A percentile compares a stretch with the other conserved stretches of the same genome.
phyloP scores from a whole-genome alignment of 345 rosid genomes.

The Hypericum perforatum region DNA sequence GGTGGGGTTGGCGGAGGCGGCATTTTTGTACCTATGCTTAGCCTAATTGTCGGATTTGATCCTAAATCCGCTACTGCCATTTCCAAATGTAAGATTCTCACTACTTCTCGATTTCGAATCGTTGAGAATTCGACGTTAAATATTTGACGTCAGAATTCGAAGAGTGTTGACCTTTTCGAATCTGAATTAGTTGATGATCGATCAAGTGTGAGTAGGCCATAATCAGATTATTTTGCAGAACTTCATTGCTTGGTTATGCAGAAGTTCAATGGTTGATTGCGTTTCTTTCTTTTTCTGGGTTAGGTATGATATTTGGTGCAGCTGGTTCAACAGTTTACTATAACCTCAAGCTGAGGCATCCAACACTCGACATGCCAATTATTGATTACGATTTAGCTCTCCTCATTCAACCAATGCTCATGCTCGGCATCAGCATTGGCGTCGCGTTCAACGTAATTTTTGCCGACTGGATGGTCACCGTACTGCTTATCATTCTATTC shows the following conservation, averaged over 20 bases:
- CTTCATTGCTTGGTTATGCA: background rate
- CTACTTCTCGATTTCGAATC: background rate
- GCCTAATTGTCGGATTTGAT: slow-evolving; percentile 38
- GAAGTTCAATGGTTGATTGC: too few relatives aligned
- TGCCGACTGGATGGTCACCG: slow-evolving; percentile 57
- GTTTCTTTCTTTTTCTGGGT: background rate
- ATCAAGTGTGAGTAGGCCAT: too few relatives aligned
- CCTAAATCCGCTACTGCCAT: slow-evolving; percentile 44
- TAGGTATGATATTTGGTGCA: slow-evolving; percentile 55
- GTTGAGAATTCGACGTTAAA: too few relatives aligned
- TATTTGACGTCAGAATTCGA: too few relatives aligned
- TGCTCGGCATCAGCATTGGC: slow-evolving; percentile 50
- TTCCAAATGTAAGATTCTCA: slow-evolving; percentile 36
- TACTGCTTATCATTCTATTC: slow-evolving; percentile 43
- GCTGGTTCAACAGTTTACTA: slow-evolving; percentile 45
- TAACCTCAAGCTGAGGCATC: slow-evolving; percentile 42
- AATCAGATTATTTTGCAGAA: too few relatives aligned
- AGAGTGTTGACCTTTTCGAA: too few relatives aligned
- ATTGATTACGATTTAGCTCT: slow-evolving; percentile 48
- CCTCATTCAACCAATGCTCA: slow-evolving; percentile 51
- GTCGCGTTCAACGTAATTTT: slow-evolving; percentile 46
- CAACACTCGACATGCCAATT: slow-evolving; percentile 40
- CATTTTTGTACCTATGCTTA: slow-evolving; percentile 47
- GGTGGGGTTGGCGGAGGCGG: slow-evolving; percentile 51
- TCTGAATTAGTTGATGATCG: too few relatives aligned